A percentile compares a stretch with the other conserved stretches of the same genome.
Evolutionary conservation across 371 early-diverging fungal species (phyloP).

Genomic region (Zopfochytrium polystomum): DNA sequence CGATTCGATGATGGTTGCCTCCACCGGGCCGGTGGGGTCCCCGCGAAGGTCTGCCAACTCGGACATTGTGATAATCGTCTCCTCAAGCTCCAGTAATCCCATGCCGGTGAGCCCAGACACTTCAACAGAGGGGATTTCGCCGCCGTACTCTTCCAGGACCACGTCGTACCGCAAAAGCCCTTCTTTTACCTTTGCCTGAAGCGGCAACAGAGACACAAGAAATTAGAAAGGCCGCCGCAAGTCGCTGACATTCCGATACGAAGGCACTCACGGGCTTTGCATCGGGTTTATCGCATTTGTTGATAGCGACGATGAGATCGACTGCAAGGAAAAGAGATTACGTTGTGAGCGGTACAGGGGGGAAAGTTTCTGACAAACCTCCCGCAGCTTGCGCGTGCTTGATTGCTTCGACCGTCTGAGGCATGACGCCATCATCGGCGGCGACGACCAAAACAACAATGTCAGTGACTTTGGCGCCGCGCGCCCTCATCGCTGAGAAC

Average conservation of each 20-base stretch:
- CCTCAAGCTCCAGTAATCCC: constrained; percentile 83
- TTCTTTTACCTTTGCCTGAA: constrained; percentile 61
- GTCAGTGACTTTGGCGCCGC: constrained; percentile 91
- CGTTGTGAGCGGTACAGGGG: background rate
- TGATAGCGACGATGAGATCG: constrained; percentile 93
- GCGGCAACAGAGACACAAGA: background rate
- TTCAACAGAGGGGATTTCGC: constrained; percentile 86
- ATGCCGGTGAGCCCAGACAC: constrained; percentile 84
- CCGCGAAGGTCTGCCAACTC: constrained; percentile 78
- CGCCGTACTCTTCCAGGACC: constrained; percentile 89
- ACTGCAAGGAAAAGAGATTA: constrained; percentile 40
- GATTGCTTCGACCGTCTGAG: constrained; percentile 94
- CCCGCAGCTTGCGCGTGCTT: constrained; percentile 82
- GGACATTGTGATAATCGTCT: constrained; percentile 79
- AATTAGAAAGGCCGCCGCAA: background rate
- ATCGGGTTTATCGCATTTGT: constrained; percentile 92
- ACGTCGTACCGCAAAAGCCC: constrained; percentile 75
- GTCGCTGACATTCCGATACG: background rate
- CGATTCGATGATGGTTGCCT: constrained; percentile 87
- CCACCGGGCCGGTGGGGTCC: constrained; percentile 65
- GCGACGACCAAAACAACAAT: constrained; percentile 94
- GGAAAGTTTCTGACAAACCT: constrained; percentile 27
- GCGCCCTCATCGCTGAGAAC: constrained; percentile 87
- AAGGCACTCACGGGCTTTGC: constrained; percentile 54
- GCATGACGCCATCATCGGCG: constrained; percentile 97